Conservation (phyloP, 148 eudicot species). For the Dianthus caryophyllus region DNA sequence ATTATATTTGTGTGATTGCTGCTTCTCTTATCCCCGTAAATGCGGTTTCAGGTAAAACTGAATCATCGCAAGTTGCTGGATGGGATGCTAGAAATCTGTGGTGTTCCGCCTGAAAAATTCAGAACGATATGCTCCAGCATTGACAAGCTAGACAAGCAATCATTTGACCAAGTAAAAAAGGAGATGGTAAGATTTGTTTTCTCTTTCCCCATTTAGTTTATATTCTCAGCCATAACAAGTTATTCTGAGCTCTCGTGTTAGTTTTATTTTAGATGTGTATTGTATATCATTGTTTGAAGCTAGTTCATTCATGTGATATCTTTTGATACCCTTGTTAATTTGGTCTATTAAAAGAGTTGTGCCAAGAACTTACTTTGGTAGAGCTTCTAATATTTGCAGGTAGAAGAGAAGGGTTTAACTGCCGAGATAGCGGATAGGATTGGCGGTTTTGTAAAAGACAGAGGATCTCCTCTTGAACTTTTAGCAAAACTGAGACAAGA, state of each 20-base stretch:
- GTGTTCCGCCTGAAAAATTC: conserved; percentile 85
- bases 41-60: conserved; percentile 61
- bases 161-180: conserved; percentile 80
- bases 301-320: background rate
- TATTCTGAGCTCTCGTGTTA: background rate
- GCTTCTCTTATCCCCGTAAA: conserved; percentile 9
- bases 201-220: background rate
- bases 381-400: conserved; percentile 38
- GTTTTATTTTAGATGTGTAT: background rate
- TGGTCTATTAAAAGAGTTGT: background rate
- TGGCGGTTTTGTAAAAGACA: conserved; percentile 68
- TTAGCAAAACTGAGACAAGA: conserved; percentile 60
- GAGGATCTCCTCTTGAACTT: conserved; percentile 73
- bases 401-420: conserved; percentile 84
- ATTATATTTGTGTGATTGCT: background rate
- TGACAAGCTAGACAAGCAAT: conserved; percentile 94
- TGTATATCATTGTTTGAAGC: background rate
- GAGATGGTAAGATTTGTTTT: conserved; percentile 62
- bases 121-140: conserved; percentile 95
- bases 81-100: conserved; percentile 92
- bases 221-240: background rate
- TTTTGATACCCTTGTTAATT: background rate
- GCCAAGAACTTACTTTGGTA: conserved; percentile 4
- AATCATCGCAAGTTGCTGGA: conserved; percentile 92
- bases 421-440: conserved; percentile 71